Conservation (phyloP, 23 red algal genomes). For the Gracilaria gracilis region DNA sequence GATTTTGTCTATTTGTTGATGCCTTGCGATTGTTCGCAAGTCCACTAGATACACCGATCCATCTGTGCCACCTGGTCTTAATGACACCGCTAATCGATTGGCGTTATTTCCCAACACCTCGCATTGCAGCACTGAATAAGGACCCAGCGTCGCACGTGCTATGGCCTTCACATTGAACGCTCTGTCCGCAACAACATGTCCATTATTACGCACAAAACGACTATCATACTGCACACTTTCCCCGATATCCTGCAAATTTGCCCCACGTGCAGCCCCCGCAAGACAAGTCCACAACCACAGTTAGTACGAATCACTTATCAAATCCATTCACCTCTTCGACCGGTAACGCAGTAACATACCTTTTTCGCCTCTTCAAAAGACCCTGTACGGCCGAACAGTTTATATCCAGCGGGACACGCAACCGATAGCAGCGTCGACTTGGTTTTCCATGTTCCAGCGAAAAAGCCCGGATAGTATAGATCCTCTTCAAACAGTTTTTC, state of each 20-base stretch:
- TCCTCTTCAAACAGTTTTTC: slow-evolving; percentile 25
- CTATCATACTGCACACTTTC: slow-evolving; percentile 28
- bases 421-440: slow-evolving; percentile 42
- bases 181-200: slow-evolving; percentile 56
- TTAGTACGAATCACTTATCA: background rate
- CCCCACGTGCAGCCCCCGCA: too few species aligned
- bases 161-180: slow-evolving; percentile 50
- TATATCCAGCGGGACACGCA: slow-evolving; percentile 54
- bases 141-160: slow-evolving; percentile 55
- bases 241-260: slow-evolving; percentile 33
- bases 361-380: slow-evolving; percentile 51
- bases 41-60: slow-evolving; percentile 44
- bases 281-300: background rate
- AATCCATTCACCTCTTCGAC: background rate
- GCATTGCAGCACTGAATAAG: slow-evolving; percentile 42
- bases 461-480: slow-evolving; percentile 46
- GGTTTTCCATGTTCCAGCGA: slow-evolving; percentile 54
- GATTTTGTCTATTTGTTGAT: slow-evolving; percentile 20
- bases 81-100: slow-evolving; percentile 8
- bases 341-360: slow-evolving; percentile 22
- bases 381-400: slow-evolving; percentile 50
- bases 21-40: slow-evolving; percentile 37
- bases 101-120: background rate
- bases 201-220: slow-evolving; percentile 31
- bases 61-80: slow-evolving; percentile 14